Conservation (phyloP, 2,329 filamentous ascomycete genomes). For the Penicillium italicum region DNA sequence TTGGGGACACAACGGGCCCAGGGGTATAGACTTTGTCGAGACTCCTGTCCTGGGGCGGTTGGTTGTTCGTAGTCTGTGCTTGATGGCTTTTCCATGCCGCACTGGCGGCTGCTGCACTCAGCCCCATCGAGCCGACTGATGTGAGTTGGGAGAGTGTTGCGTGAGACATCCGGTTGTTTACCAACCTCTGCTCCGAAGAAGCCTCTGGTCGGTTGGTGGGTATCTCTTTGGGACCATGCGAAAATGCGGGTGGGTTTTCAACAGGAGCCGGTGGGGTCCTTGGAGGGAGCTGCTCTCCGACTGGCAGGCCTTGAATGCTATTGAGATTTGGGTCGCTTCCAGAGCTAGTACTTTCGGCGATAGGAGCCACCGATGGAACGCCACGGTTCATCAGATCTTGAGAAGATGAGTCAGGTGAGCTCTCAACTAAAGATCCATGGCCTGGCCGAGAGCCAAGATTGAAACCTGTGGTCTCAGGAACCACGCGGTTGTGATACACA, state of each 20-base stretch:
- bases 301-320: slow-evolving; percentile 19
- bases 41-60: slow-evolving; percentile 3
- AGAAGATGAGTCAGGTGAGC: slow-evolving; percentile 38
- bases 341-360: slow-evolving; percentile 40
- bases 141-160: slow-evolving; percentile 77
- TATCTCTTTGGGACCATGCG: slow-evolving; percentile 67
- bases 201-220: slow-evolving; percentile 69
- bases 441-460: slow-evolving; percentile 15
- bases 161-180: slow-evolving; percentile 78
- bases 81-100: slow-evolving; percentile 37
- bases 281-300: slow-evolving; percentile 38
- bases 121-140: slow-evolving; percentile 59
- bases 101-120: slow-evolving; percentile 35
- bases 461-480: slow-evolving; percentile 34
- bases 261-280: slow-evolving; percentile 72
- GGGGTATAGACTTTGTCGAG: neutral
- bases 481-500: slow-evolving; percentile 28
- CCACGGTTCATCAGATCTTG: slow-evolving; percentile 31
- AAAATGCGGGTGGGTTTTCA: slow-evolving; percentile 71
- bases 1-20: neutral
- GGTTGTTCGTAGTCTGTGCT: slow-evolving; percentile 5
- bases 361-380: slow-evolving; percentile 24
- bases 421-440: slow-evolving; percentile 18
- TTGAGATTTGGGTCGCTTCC: slow-evolving; percentile 36
- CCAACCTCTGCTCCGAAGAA: slow-evolving; percentile 72